Evolutionary conservation across 768 basidiomycete genomes (phyloP), one percentile per base, ranked within the genome.

Genomic region (Leccinum pellstonianum): DNA sequence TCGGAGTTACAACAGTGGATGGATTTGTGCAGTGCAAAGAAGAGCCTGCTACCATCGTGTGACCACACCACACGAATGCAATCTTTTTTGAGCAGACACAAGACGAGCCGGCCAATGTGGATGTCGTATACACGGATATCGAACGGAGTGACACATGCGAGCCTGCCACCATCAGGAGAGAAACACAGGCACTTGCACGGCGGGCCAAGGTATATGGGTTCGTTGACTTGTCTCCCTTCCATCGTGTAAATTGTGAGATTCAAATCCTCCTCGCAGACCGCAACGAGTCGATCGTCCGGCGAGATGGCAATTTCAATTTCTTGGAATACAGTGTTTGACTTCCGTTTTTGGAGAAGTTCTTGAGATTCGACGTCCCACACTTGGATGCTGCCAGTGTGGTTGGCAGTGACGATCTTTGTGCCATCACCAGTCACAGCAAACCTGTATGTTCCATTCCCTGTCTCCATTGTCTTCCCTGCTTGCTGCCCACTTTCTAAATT

Each of bases 401-500:
- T 37, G 12, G 46, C 5, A 23, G 50, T 57, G 8, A 61, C 1
- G 31, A 66, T 54, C 43, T 52, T 57, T 0, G 8, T 49, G 3
- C 57, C 57, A 27, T 64, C 54, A 2, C 12, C 19, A 1, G 58
- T 63, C 17, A 60, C 54, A 7, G 55, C 62, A 50, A 25, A 31
- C 10, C 15, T 12, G 2, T 1, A 1, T 29, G 25, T 31, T 23
- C 14, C 25, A 0, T 3, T 9, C 9, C 3, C 8, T 12, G 52
- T 41, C 12, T 25, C 23, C 11, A 57, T 59, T 2, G 41, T 11
- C 5, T 5, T 21, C 33, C 55, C 64, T 35, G 35, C 58, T 38
- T 62, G 58, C 15, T 38, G 8, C 3, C 64, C 64, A 19, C 11
- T 55, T 38, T 57, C 58, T 15, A 62, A 17, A 47, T 60, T 29